Percentiles rank a stretch among this genome's conserved stretches.
phyloP scores from a whole-genome alignment of 352 stramenopile species.

The Phytophthora megakarya region DNA sequence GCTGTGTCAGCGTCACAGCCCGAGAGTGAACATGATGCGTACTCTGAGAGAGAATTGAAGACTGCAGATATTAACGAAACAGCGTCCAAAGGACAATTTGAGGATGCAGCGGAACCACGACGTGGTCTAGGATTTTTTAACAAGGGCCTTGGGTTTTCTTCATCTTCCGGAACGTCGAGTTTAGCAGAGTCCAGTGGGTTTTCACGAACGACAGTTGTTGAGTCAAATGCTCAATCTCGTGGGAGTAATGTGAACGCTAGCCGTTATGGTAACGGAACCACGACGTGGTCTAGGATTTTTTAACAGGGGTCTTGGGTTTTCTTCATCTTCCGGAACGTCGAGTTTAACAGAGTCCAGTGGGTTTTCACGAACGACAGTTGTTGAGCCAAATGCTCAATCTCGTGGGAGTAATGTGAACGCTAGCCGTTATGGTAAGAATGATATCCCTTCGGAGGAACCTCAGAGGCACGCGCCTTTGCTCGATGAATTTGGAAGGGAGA shows the following conservation, averaged over 20 bases:
- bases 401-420: background rate
- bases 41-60: conserved; percentile 9
- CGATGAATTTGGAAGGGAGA: conserved; percentile 41
- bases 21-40: conserved; percentile 41
- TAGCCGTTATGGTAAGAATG: conserved; percentile 2
- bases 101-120: conserved; percentile 46
- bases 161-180: conserved; percentile 8
- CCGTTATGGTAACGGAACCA: too few relatives aligned
- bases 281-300: conserved; percentile 42
- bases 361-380: background rate
- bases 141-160: conserved; percentile 34
- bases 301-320: conserved; percentile 29
- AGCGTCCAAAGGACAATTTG: conserved; percentile 52
- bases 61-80: background rate
- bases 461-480: conserved; percentile 5
- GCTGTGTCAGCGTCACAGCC: conserved; percentile 21
- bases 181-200: background rate
- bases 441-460: conserved; percentile 6
- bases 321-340: conserved; percentile 14
- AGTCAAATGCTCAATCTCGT: conserved; percentile 5
- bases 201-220: background rate
- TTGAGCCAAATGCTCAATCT: conserved; percentile 4
- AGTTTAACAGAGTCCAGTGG: background rate
- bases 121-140: conserved; percentile 39
- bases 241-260: background rate